A percentile compares a stretch with the other conserved stretches of the same genome.
Conservation (phyloP, 2,329 filamentous ascomycete genomes). For the Talaromyces sp. region DNA sequence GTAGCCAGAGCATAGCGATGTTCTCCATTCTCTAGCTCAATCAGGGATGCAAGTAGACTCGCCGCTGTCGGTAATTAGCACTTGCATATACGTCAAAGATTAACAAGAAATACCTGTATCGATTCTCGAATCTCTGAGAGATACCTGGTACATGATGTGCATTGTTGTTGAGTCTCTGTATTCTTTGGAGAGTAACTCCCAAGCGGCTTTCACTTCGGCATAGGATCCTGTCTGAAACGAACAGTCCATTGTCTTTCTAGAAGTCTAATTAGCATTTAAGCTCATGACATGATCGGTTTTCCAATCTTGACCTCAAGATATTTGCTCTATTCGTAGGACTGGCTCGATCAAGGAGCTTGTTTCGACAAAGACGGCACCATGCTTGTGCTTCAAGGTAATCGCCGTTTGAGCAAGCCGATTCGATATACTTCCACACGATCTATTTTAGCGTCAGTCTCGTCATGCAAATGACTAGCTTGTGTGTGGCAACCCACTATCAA, state of each 20-base stretch:
- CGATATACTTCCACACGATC: constrained; percentile 79
- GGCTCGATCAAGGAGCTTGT: constrained; percentile 62
- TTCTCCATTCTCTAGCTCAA: constrained; percentile 9
- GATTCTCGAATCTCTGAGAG: constrained; percentile 43
- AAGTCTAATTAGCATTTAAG: background rate
- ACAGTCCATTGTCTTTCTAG: constrained; percentile 70
- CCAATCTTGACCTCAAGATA: constrained; percentile 55
- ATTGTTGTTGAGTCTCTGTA: constrained; percentile 62
- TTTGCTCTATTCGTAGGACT: constrained; percentile 65
- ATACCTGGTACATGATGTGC: constrained; percentile 72
- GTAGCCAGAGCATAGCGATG: constrained; percentile 12
- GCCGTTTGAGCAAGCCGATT: constrained; percentile 53
- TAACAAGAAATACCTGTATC: background rate
- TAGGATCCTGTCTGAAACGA: constrained; percentile 58
- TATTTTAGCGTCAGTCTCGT: too few species aligned
- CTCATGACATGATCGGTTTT: background rate
- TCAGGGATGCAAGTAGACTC: constrained; percentile 1
- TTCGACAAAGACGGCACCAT: constrained; percentile 70
- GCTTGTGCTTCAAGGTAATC: constrained; percentile 55
- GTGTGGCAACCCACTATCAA: constrained; percentile 45
- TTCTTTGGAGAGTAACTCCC: constrained; percentile 55
- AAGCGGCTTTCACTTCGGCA: constrained; percentile 47
- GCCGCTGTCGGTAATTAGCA: background rate
- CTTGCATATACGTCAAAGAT: background rate
- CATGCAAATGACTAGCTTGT: too few species aligned